A percentile compares a stretch with the other conserved stretches of the same genome.
Evolutionary conservation across 768 basidiomycete genomes (phyloP).

Genomic region (Pisolithus marmoratus): DNA sequence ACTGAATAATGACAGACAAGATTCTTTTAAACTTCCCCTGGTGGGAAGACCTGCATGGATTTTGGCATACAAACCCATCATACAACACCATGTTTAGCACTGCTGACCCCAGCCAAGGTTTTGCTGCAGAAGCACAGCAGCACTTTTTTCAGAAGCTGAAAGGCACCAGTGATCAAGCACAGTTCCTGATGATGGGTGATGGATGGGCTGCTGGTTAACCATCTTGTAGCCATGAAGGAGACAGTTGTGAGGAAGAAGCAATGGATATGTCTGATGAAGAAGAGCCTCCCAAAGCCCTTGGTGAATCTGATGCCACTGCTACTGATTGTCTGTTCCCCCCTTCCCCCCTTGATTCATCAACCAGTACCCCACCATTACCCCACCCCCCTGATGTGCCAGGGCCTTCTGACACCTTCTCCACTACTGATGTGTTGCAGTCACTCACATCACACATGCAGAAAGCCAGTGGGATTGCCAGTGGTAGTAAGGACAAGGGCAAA

Average conservation of each 20-base stretch:
- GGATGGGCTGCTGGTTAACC: too few relatives aligned
- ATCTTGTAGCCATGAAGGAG: too few relatives aligned
- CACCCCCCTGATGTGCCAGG: neutral
- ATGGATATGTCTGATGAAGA: too few relatives aligned
- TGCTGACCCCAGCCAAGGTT: neutral
- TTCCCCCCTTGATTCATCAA: neutral
- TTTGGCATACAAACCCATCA: conserved; percentile 1
- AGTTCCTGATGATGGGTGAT: too few relatives aligned
- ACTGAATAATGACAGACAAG: neutral
- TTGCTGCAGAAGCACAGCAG: neutral
- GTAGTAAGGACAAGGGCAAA: neutral
- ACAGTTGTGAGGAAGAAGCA: too few relatives aligned
- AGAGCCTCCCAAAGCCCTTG: too few relatives aligned
- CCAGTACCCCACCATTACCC: neutral
- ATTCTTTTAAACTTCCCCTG: conserved; percentile 4
- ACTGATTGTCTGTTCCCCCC: too few relatives aligned
- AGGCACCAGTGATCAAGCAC: too few relatives aligned
- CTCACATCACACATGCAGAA: neutral
- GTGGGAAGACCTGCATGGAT: conserved; percentile 6
- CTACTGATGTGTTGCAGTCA: neutral
- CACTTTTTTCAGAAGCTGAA: neutral
- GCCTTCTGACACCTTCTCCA: too few relatives aligned
- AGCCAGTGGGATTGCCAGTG: neutral
- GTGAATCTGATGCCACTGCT: too few relatives aligned
- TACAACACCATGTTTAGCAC: neutral